These are phyloP conservation scores for Aspergillus alliaceus DNA, from an alignment of 2,329 filamentous ascomycete species.

Conservation along the genomic window DNA sequence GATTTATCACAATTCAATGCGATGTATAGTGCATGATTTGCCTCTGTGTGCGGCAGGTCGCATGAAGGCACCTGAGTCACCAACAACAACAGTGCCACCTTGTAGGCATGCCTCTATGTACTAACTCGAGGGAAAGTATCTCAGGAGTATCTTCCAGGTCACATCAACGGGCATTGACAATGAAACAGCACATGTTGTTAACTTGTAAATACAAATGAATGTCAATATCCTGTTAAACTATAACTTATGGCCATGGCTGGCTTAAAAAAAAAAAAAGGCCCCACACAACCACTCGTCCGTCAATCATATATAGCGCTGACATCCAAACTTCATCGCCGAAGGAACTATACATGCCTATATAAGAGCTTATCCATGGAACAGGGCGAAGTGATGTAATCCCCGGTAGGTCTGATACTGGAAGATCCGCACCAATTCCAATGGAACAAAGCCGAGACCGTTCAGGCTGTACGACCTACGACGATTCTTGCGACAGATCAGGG, in stretches of 20 bases:
- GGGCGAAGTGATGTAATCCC: not conserved
- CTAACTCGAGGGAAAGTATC: no score
- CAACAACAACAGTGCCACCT: not conserved
- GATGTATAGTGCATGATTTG: not conserved
- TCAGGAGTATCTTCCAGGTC: not conserved
- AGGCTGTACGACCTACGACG: not conserved
- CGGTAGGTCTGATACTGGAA: not conserved
- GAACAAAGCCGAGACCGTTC: not conserved
- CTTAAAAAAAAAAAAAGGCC: not conserved
- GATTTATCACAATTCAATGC: conserved; percentile 5
- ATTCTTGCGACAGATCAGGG: not conserved
- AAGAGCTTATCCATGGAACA: not conserved
- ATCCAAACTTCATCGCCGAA: not conserved
- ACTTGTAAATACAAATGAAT: not conserved
- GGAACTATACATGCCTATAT: not conserved
- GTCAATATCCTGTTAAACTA: not conserved
- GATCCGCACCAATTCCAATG: not conserved
- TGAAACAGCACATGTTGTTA: not conserved
- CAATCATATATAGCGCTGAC: not conserved
- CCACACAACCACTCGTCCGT: not conserved
- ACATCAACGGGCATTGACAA: not conserved
- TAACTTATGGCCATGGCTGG: not conserved
- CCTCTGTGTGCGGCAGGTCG: not conserved
- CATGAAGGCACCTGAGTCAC: conserved; percentile 1
- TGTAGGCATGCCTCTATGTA: no score